phyloP scores from a whole-genome alignment of 2,329 filamentous ascomycete genomes.

The Colletotrichum plurivorum region DNA sequence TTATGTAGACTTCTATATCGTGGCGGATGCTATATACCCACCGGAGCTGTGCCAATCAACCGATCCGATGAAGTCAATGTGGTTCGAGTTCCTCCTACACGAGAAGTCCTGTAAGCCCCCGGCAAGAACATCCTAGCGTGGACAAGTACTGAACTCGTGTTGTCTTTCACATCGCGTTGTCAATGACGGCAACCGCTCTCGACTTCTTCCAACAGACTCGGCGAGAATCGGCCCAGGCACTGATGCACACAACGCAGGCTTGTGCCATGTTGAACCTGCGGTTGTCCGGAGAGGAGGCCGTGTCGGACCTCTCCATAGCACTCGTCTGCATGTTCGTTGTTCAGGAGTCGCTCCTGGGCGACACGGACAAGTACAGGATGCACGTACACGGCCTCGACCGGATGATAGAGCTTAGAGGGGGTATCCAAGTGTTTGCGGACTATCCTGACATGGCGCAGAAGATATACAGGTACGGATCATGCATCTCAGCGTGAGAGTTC shows the following conservation, averaged over 20 bases:
- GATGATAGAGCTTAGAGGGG: not conserved
- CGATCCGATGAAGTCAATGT: not conserved
- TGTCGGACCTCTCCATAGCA: not conserved
- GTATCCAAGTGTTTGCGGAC: not conserved
- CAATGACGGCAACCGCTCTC: not conserved
- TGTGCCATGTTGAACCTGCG: not conserved
- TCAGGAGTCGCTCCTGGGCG: not conserved
- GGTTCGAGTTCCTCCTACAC: not conserved
- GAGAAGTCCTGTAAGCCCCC: slow-evolving; percentile 6
- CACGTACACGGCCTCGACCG: not conserved
- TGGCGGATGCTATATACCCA: slow-evolving; percentile 7
- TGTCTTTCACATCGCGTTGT: slow-evolving; percentile 7
- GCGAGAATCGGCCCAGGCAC: not conserved
- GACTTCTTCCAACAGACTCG: slow-evolving; percentile 3
- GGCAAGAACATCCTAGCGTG: not conserved
- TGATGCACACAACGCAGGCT: not conserved
- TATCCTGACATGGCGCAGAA: not conserved
- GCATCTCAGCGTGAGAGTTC: no score
- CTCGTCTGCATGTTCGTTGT: not conserved
- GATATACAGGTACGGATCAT: not conserved
- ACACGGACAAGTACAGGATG: not conserved
- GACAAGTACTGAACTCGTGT: not conserved
- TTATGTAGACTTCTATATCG: not conserved
- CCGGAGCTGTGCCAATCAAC: slow-evolving; percentile 4
- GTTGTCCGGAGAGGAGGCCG: not conserved